Conservation (phyloP, 139 green algal genomes). For the Chlorella sp. region DNA sequence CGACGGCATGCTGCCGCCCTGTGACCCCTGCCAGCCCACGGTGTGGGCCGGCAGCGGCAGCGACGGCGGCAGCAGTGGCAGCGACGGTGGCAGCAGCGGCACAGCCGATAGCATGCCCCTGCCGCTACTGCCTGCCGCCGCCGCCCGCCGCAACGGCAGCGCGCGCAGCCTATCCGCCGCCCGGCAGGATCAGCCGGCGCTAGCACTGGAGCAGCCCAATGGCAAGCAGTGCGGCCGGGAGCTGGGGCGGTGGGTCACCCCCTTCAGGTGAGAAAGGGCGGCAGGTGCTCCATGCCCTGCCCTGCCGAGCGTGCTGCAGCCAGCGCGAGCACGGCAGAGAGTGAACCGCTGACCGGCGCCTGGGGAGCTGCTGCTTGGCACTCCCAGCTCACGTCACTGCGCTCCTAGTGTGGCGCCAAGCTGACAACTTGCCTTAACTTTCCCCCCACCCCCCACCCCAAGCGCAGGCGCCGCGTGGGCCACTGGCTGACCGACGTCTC, state of each 20-base stretch:
- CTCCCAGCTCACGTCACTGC: too few relatives aligned
- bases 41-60: slow-evolving; percentile 26
- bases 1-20: neutral
- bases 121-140: neutral
- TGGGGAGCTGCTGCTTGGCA: too few relatives aligned
- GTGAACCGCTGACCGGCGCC: too few relatives aligned
- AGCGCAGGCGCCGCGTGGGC: slow-evolving; percentile 45
- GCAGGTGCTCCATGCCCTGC: too few relatives aligned
- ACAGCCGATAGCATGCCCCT: neutral
- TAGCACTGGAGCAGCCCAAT: too few relatives aligned
- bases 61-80: neutral
- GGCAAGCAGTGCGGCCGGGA: slow-evolving; percentile 49
- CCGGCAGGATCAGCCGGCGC: too few relatives aligned
- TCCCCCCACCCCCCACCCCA: neutral
- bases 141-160: too few relatives aligned
- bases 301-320: too few relatives aligned
- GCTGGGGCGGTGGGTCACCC: slow-evolving; percentile 65
- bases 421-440: too few relatives aligned
- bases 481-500: slow-evolving; percentile 63
- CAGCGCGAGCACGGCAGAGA: too few relatives aligned
- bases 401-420: too few relatives aligned
- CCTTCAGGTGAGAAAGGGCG: slow-evolving; percentile 42
- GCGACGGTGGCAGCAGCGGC: neutral
- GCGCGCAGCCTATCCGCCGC: too few relatives aligned
- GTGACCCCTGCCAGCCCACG: slow-evolving; percentile 42